Base-by-base conservation (phyloP, 345 rosid species). In the Salix brachista region DNA sequence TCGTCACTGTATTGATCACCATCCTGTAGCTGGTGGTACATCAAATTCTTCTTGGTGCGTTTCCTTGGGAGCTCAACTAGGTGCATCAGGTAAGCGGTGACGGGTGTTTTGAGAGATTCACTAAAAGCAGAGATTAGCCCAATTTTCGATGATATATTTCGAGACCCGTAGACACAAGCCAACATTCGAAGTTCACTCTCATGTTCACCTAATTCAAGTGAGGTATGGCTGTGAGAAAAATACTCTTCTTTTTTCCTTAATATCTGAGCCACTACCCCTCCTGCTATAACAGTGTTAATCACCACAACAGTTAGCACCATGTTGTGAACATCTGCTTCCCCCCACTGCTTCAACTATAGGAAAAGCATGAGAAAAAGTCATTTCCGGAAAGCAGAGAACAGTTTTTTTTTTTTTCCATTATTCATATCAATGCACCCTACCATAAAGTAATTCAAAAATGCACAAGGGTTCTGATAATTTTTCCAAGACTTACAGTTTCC, bases 31-130 rank as follows among this genome's bases (percentile, higher is more conserved):
- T 94, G 89, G 54, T 92, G 90, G 84, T 94, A 92, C 85, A 90
- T 75, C 26, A 87, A 19, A 23, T 80, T 65, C 69, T 82, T 86
- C 11, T 81, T 72, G 25, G 80, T 84, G 23, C 74, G 82, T 80
- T 86, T 90, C 85, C 84, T 89, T 0, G 92, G 89, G 71, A 92
- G 92, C 74, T 94, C 97, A 39, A 92, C 91, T 5, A 92, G 86
- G 79, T 94, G 97, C 85, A 86, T 86, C 76, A 94, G 75, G 83
- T 88, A 87, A 11, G 98, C 85, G 0, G 85, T 74, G 76, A 89
- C 75, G 2, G 86, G 88, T 1, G 89, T 74, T 6, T 78, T 75
- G 36, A 23, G 65, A 61, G 86, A 82, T 50, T 91, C 91, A 21
- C 85, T 67, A 26, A 90, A 74, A 60, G 97, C 92, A 6, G 89